Conservation (phyloP, 306 rosid genomes). For the Ochetophila trinervis region DNA sequence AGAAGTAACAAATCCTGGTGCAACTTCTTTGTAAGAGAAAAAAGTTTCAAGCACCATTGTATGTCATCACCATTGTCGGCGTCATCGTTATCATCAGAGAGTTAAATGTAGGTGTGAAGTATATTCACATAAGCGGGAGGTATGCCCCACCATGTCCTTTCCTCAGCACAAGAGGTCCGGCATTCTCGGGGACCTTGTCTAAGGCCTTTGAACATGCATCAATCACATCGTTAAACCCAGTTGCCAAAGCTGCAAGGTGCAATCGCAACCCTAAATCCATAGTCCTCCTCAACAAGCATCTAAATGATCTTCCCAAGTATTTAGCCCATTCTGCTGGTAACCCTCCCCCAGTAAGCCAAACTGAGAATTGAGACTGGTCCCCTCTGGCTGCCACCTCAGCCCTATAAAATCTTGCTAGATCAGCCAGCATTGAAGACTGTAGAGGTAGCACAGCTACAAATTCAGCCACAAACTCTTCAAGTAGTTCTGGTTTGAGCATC, state of each 20-base stretch:
- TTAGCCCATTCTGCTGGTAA: slow-evolving; percentile 98
- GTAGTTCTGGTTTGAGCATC: slow-evolving; percentile 92
- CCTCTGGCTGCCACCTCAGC: slow-evolving; percentile 94
- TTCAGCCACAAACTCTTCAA: slow-evolving; percentile 92
- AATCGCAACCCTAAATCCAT: slow-evolving; percentile 74
- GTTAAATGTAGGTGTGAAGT: background rate
- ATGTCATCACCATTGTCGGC: background rate
- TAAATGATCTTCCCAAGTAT: slow-evolving; percentile 81
- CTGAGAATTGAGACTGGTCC: slow-evolving; percentile 94
- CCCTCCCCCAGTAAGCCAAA: slow-evolving; percentile 97
- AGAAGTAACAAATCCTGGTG: background rate
- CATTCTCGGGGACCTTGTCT: slow-evolving; percentile 82
- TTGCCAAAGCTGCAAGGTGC: slow-evolving; percentile 74
- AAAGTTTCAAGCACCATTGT: background rate
- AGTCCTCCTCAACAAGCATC: slow-evolving; percentile 86
- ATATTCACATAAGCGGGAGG: slow-evolving; percentile 85
- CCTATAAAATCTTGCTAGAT: slow-evolving; percentile 80
- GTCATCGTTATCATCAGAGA: background rate
- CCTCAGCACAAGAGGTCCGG: slow-evolving; percentile 78
- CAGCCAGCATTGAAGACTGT: slow-evolving; percentile 78
- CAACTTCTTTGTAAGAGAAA: background rate
- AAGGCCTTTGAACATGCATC: slow-evolving; percentile 56
- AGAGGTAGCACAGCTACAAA: slow-evolving; percentile 92
- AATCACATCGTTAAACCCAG: slow-evolving; percentile 70
- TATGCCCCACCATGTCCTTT: slow-evolving; percentile 97